Base-by-base conservation (phyloP, 306 rosid species). In the Cucumis melo region DNA sequence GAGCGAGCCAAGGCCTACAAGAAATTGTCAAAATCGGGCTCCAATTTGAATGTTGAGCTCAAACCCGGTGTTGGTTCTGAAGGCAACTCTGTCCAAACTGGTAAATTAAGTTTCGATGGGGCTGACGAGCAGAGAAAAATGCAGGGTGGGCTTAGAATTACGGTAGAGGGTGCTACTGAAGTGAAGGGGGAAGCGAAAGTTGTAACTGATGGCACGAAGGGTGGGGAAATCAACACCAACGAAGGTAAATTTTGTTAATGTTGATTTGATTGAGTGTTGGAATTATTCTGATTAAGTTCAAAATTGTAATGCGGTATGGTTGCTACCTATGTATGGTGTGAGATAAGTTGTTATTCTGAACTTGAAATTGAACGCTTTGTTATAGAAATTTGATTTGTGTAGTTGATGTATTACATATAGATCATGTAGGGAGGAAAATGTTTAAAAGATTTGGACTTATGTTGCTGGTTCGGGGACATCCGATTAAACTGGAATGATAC, bases 81-180 rank as follows among this genome's bases (percentile, higher is more conserved):
- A 68, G 70, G 73, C 19, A 63, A 42, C 53, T 79, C 46, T 7
- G 70, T 42, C 59, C 82, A 58, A 73, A 73, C 66, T 19, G 80
- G 46, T 58, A 79, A 59, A 66, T 72, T 53, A 39, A 60, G 76
- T 58, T 54, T 3, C n/a, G 76, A 55, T 64, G 79, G 62, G 41
- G 79, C 3, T 67, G 83, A 50, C 54, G 85, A 23, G 39, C 81
- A 42, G 74, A 85, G 80, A 81, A 88, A 86, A 68, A 42, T 84
- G 82, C 83, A 91, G 1, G 81, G 39, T 77, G 78, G 92, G 16
- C 74, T 85, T 16, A 78, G 82, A 83, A 53, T 84, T 84, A 87
- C 93, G 0, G 82, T 84, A 88, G 96, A 92, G 81, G 89, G 81
- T 60, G 91, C 90, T 77, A 85, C 71, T 71, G 75, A 85, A 75